These are phyloP conservation scores for Abelmoschus esculentus DNA, from an alignment of 345 rosid genomes.

Conservation along the genomic window DNA sequence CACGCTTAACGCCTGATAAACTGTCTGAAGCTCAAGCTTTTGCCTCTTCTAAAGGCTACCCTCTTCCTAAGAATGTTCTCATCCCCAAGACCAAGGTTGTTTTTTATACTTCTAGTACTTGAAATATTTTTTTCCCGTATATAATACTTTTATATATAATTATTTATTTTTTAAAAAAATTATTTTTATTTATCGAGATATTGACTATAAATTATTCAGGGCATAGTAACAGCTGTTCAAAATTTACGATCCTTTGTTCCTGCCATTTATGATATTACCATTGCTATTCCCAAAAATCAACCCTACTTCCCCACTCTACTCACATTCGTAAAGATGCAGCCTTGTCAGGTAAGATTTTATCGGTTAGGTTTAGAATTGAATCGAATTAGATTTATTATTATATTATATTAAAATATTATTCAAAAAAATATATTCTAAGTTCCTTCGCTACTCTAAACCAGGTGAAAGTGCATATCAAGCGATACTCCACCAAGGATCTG, in stretches of 20 bases:
- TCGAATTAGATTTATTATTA: too few species aligned
- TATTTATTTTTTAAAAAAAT: not conserved
- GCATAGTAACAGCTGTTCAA: not conserved
- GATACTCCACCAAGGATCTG: slow-evolving; percentile 2
- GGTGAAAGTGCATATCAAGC: not conserved
- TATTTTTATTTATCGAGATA: not conserved
- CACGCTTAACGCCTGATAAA: slow-evolving; percentile 1
- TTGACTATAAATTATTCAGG: not conserved
- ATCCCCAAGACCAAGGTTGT: slow-evolving; percentile 6
- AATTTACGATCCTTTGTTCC: slow-evolving; percentile 2
- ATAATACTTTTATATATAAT: too few species aligned
- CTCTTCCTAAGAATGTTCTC: slow-evolving; percentile 1
- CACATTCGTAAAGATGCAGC: not conserved
- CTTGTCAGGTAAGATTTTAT: not conserved
- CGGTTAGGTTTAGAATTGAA: too few species aligned
- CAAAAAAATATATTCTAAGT: too few species aligned
- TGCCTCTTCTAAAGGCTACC: slow-evolving; percentile 1
- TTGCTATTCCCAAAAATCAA: not conserved
- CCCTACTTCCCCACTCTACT: not conserved
- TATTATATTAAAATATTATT: too few species aligned
- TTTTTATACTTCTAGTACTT: not conserved
- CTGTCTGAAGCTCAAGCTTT: not conserved
- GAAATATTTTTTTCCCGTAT: too few species aligned
- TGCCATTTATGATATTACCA: not conserved
- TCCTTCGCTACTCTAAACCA: too few species aligned